phyloP scores from a whole-genome alignment of 2,329 filamentous ascomycete species.

The Phaeosphaeriaceae sp. region DNA sequence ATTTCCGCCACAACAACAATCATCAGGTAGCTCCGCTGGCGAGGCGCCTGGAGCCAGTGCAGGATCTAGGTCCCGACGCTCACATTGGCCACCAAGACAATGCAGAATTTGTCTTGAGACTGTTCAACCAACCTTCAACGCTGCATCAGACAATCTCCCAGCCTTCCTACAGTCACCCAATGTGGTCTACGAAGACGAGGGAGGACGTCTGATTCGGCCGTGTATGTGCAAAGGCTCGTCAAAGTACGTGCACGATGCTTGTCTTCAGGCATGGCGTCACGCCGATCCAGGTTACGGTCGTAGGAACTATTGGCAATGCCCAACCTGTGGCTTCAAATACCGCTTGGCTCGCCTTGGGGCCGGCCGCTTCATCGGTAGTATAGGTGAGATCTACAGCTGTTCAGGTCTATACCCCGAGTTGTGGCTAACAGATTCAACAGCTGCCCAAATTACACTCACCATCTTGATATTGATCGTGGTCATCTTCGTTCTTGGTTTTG shows the following conservation, averaged over 20 bases:
- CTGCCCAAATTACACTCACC: constrained; percentile 75
- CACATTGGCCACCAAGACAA: constrained; percentile 72
- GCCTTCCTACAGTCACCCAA: constrained; percentile 65
- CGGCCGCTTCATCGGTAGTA: constrained; percentile 66
- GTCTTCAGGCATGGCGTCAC: constrained; percentile 81
- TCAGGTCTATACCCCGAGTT: neutral
- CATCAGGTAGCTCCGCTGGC: constrained; percentile 22
- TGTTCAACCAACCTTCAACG: constrained; percentile 66
- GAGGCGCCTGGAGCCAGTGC: constrained; percentile 19
- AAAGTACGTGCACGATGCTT: constrained; percentile 93
- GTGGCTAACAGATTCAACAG: constrained; percentile 24
- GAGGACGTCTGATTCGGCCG: constrained; percentile 80
- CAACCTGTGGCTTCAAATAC: constrained; percentile 86
- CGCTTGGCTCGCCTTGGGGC: constrained; percentile 77
- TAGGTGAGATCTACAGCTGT: constrained; percentile 39
- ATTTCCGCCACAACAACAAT: constrained; percentile 19
- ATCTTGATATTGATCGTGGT: constrained; percentile 72
- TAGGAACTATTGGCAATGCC: constrained; percentile 85
- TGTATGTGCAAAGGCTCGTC: constrained; percentile 94
- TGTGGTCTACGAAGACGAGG: constrained; percentile 76
- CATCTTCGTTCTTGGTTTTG: constrained; percentile 85
- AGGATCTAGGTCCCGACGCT: constrained; percentile 30
- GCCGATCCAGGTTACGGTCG: constrained; percentile 69
- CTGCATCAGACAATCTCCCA: constrained; percentile 61
- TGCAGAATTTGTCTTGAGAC: constrained; percentile 91